Percentiles rank a stretch among this genome's conserved stretches.
phyloP scores from a whole-genome alignment of 345 rosid genomes.

The Citrus australasica region DNA sequence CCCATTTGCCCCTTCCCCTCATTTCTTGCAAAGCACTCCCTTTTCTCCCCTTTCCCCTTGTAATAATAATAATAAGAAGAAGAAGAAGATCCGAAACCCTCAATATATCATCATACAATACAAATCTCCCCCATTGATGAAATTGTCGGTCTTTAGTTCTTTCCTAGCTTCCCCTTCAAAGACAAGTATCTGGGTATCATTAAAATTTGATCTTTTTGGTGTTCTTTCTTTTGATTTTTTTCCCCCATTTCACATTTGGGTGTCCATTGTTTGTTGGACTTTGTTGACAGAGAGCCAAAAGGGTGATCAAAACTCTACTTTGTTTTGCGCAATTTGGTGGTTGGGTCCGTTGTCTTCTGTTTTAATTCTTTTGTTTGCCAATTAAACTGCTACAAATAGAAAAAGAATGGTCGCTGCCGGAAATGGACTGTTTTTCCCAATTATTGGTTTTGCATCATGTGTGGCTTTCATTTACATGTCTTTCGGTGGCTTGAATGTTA shows the following conservation, averaged over 20 bases:
- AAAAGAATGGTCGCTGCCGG: conserved; percentile 44
- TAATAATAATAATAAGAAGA: background rate
- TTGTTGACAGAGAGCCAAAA: conserved; percentile 20
- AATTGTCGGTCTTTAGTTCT: background rate
- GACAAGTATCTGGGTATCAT: conserved; percentile 18
- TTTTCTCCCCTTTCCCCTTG: background rate
- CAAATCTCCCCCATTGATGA: conserved; percentile 2
- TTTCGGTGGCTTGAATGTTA: conserved; percentile 55
- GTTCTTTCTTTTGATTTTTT: background rate
- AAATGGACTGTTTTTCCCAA: conserved; percentile 59
- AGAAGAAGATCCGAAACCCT: background rate
- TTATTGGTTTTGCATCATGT: conserved; percentile 80
- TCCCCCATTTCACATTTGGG: conserved; percentile 11
- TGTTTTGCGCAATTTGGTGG: conserved; percentile 6
- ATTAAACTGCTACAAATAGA: conserved; percentile 7
- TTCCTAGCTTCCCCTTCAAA: background rate
- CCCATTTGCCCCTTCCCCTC: background rate
- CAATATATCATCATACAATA: background rate
- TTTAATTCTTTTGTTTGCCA: conserved; percentile 4
- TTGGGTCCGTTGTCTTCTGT: background rate
- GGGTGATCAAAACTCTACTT: conserved; percentile 9
- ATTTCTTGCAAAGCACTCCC: conserved; percentile 6
- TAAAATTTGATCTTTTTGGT: background rate
- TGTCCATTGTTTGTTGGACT: conserved; percentile 2
- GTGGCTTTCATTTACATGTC: conserved; percentile 69